These are phyloP conservation scores for Marvania coccoides DNA, from an alignment of 139 green algal species.

Conservation along the genomic window DNA sequence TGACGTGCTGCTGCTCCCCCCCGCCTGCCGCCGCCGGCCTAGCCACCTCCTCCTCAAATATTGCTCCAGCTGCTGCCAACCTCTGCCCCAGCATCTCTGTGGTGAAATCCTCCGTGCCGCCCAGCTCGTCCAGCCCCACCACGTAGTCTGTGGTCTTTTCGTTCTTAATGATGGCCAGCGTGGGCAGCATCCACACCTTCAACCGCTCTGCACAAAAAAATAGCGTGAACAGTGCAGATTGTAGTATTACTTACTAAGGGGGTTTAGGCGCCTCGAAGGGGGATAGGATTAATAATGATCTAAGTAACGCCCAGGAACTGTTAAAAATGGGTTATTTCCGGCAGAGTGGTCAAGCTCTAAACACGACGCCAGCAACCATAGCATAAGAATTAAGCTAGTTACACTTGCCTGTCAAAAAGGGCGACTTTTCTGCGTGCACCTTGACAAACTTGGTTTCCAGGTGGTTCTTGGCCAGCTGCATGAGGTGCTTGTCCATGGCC, in stretches of 20 bases:
- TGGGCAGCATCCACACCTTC: constrained; percentile 92
- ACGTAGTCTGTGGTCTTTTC: constrained; percentile 82
- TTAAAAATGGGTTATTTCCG: no score
- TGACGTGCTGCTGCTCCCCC: constrained; percentile 31
- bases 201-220: constrained; percentile 61
- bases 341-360: no score
- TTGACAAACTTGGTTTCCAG: constrained; percentile 88
- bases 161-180: constrained; percentile 79
- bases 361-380: no score
- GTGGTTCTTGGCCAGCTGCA: constrained; percentile 15
- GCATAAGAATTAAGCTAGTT: no score
- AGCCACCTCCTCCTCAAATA: constrained; percentile 22
- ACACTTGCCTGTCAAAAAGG: constrained; percentile 67
- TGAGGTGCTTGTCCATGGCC: constrained; percentile 50
- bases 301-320: no score
- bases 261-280: no score
- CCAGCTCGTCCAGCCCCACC: constrained; percentile 68
- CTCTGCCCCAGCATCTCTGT: constrained; percentile 11
- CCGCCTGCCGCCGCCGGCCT: constrained; percentile 6
- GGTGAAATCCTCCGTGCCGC: constrained; percentile 52
- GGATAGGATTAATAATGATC: no score
- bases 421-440: constrained; percentile 93
- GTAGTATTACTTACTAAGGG: no score
- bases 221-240: no score
- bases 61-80: constrained; percentile 4